Percentiles rank a stretch among this genome's conserved stretches.
These are phyloP conservation scores for Tetrastigma voinierianum DNA, from an alignment of 164 flowering plant genomes.

Conservation along the genomic window DNA sequence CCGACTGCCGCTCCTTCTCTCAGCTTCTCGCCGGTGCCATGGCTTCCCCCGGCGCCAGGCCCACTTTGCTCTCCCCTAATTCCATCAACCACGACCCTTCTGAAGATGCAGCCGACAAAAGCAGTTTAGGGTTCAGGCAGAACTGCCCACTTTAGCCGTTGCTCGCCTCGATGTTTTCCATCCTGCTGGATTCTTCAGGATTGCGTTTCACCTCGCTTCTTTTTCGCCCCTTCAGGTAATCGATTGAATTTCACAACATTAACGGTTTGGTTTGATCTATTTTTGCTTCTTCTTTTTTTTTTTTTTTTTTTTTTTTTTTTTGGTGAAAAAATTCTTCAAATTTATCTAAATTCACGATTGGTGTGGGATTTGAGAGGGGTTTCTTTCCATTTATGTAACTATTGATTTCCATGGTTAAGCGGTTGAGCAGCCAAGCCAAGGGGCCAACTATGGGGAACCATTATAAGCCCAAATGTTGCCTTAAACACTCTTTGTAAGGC, in stretches of 20 bases:
- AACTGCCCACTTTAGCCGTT: constrained; percentile 59
- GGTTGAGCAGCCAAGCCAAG: too few relatives aligned
- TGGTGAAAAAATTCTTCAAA: background rate
- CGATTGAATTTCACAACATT: background rate
- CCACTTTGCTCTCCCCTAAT: constrained; percentile 6
- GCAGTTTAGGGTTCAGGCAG: constrained; percentile 46
- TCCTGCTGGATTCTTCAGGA: constrained; percentile 81
- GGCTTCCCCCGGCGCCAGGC: constrained; percentile 56
- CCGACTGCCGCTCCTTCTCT: constrained; percentile 65
- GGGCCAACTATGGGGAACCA: too few relatives aligned
- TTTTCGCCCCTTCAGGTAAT: constrained; percentile 70
- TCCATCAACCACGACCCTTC: constrained; percentile 2
- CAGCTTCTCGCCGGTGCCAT: constrained; percentile 95
- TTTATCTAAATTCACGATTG: too few relatives aligned
- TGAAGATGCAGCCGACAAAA: constrained; percentile 21
- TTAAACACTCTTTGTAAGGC: too few relatives aligned
- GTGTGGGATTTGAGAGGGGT: background rate
- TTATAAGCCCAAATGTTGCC: too few relatives aligned
- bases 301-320: background rate
- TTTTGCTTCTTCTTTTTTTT: background rate
- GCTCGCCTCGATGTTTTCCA: constrained; percentile 55
- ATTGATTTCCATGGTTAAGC: too few relatives aligned
- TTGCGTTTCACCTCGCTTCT: constrained; percentile 77
- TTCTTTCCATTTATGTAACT: background rate
- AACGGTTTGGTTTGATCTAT: background rate